Conservation (phyloP, 352 stramenopile species). For the Globisporangium radiosum region DNA sequence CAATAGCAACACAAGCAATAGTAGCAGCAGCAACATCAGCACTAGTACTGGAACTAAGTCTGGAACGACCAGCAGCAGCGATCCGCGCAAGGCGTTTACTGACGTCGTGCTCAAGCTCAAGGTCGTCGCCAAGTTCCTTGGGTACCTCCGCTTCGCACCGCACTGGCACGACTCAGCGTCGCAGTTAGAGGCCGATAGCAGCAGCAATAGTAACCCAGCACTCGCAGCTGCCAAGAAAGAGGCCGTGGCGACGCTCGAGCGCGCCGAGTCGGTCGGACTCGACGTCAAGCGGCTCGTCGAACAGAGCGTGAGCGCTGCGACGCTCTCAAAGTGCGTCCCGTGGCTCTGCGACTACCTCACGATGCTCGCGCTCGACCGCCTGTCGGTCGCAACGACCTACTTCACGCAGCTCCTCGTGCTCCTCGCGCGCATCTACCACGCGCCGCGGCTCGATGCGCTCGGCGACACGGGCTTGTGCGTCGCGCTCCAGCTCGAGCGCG, state of each 20-base stretch:
- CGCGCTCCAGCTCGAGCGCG: conserved; percentile 50
- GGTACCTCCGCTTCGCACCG: conserved; percentile 52
- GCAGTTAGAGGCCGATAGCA: not conserved
- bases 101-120: conserved; percentile 53
- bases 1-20: not conserved
- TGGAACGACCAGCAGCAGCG: conserved; percentile 19
- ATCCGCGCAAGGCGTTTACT: conserved; percentile 54
- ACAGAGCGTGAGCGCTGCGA: conserved; percentile 28
- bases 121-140: conserved; percentile 63
- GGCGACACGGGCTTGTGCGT: conserved; percentile 53
- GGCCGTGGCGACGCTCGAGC: conserved; percentile 41
- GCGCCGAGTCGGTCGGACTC: conserved; percentile 19
- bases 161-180: conserved; percentile 48
- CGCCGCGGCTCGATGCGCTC: conserved; percentile 27
- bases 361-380: conserved; percentile 47
- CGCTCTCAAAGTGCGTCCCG: conserved; percentile 50
- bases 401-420: conserved; percentile 41
- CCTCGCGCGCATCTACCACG: conserved; percentile 39
- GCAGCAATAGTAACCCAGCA: conserved; percentile 28
- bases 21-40: not conserved
- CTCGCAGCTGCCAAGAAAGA: conserved; percentile 45
- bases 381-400: conserved; percentile 43
- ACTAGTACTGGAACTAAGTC: too few species aligned
- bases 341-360: conserved; percentile 62
- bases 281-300: conserved; percentile 42